phyloP scores from a whole-genome alignment of 345 rosid species.

The Diplotaxis tenuifolia region DNA sequence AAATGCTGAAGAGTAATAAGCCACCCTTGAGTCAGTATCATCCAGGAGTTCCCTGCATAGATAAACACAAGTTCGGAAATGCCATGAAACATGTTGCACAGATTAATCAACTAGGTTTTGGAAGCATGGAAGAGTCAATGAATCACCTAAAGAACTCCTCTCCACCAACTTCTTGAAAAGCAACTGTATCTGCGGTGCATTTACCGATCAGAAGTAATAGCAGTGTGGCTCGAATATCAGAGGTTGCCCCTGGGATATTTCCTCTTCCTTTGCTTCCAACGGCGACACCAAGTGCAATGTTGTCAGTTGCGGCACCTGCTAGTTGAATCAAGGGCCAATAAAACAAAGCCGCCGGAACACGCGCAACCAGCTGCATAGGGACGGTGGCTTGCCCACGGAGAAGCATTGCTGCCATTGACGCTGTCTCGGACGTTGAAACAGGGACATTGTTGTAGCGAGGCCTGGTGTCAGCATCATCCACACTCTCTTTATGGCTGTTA shows the following conservation, averaged over 20 bases:
- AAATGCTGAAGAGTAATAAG: constrained; percentile 94
- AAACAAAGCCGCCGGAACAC: constrained; percentile 86
- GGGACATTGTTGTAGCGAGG: constrained; percentile 41
- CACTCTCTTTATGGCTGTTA: constrained; percentile 45
- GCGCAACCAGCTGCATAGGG: constrained; percentile 94
- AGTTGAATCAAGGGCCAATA: constrained; percentile 98
- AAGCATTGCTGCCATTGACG: constrained; percentile 95
- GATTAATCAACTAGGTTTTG: constrained; percentile 8
- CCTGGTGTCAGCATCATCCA: constrained; percentile 53
- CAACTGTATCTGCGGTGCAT: constrained; percentile 87
- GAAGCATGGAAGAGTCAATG: constrained; percentile 18
- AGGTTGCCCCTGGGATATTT: constrained; percentile 90
- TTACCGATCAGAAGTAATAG: constrained; percentile 88
- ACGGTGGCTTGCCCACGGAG: constrained; percentile 86
- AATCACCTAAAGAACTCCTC: constrained; percentile 89
- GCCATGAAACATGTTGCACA: constrained; percentile 27
- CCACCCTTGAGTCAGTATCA: constrained; percentile 96
- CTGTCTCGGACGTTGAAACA: constrained; percentile 54
- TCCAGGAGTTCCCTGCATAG: constrained; percentile 78
- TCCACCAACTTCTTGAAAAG: constrained; percentile 88
- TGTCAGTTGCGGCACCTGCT: constrained; percentile 93
- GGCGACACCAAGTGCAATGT: constrained; percentile 89
- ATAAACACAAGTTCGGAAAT: constrained; percentile 16
- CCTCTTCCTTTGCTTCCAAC: constrained; percentile 99
- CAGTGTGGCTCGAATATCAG: constrained; percentile 92